These are phyloP conservation scores for Neurospora crassa DNA, from an alignment of 2,329 filamentous ascomycete species.

Conservation along the genomic window DNA sequence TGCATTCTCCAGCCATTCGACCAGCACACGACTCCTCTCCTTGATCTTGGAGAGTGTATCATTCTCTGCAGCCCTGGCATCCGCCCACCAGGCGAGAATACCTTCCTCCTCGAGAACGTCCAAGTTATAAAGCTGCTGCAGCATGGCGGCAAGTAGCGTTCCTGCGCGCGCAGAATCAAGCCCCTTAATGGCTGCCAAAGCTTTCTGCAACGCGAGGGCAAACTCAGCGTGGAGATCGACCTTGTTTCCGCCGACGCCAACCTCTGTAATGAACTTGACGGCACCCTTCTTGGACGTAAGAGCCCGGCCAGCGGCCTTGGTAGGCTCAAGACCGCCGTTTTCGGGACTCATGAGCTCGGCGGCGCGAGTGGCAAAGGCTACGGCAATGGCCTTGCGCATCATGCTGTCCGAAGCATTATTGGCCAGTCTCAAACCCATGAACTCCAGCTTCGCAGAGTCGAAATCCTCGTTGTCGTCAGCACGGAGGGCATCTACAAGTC, in stretches of 20 bases:
- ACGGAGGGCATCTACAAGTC: slow-evolving; percentile 77
- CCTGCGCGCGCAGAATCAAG: slow-evolving; percentile 39
- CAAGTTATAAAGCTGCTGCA: slow-evolving; percentile 75
- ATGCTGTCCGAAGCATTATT: slow-evolving; percentile 84
- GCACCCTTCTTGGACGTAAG: slow-evolving; percentile 46
- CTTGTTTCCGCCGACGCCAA: slow-evolving; percentile 54
- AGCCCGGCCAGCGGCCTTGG: slow-evolving; percentile 54
- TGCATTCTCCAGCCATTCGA: slow-evolving; percentile 76
- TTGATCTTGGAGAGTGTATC: slow-evolving; percentile 63
- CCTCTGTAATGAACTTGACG: slow-evolving; percentile 46
- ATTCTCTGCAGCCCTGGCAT: slow-evolving; percentile 55
- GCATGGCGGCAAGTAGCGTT: slow-evolving; percentile 63
- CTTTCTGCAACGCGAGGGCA: slow-evolving; percentile 69
- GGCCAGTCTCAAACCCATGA: slow-evolving; percentile 85
- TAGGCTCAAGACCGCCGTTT: slow-evolving; percentile 43
- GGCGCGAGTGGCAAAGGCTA: slow-evolving; percentile 75
- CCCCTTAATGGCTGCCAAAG: slow-evolving; percentile 58
- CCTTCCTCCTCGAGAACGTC: slow-evolving; percentile 87
- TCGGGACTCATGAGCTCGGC: slow-evolving; percentile 52
- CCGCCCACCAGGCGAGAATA: slow-evolving; percentile 80
- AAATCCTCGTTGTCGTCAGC: slow-evolving; percentile 67
- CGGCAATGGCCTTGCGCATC: slow-evolving; percentile 77
- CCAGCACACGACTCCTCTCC: slow-evolving; percentile 64
- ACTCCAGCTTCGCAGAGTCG: slow-evolving; percentile 74
- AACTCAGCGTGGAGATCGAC: slow-evolving; percentile 78